Evolutionary conservation across 2,329 filamentous ascomycete species (phyloP).

Genomic region (Neofusicoccum cordaticola): DNA sequence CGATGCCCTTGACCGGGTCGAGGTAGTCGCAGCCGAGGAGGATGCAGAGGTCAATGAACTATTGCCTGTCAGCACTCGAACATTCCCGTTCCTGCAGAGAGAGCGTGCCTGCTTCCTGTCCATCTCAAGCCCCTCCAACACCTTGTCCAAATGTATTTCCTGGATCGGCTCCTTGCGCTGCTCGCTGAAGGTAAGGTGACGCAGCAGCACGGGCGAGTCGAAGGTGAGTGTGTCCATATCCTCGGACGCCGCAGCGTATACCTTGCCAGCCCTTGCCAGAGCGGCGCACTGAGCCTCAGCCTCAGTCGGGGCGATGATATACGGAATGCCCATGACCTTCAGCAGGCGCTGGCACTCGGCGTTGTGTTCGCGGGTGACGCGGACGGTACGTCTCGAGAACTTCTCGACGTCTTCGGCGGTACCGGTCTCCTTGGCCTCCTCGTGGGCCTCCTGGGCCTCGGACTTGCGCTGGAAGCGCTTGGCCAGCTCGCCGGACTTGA

Average conservation of each 20-base stretch:
- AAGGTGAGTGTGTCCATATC: conserved; percentile 99
- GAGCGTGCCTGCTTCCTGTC: conserved; percentile 70
- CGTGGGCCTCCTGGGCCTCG: conserved; percentile 82
- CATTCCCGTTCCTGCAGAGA: not conserved
- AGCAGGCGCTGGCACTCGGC: conserved; percentile 87
- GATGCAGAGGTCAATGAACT: conserved; percentile 98
- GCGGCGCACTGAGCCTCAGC: conserved; percentile 95
- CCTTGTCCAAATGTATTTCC: conserved; percentile 85
- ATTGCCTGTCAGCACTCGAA: conserved; percentile 10
- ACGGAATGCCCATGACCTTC: conserved; percentile 94
- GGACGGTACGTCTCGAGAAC: conserved; percentile 87
- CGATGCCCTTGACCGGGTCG: conserved; percentile 92
- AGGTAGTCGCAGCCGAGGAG: conserved; percentile 96
- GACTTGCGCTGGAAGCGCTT: conserved; percentile 95
- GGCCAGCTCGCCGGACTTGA: conserved; percentile 95
- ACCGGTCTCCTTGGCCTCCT: conserved; percentile 95
- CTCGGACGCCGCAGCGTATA: conserved; percentile 93
- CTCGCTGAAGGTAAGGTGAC: conserved; percentile 95
- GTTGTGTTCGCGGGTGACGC: conserved; percentile 96
- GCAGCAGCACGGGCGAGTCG: conserved; percentile 81
- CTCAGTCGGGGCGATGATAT: conserved; percentile 91
- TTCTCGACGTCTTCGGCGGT: conserved; percentile 98
- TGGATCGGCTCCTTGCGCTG: conserved; percentile 97
- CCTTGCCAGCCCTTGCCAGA: conserved; percentile 85
- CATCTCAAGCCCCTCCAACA: conserved; percentile 84